Evolutionary conservation across 441 rosid species (phyloP).

Genomic region (Cnidoscolus chayamansa): DNA sequence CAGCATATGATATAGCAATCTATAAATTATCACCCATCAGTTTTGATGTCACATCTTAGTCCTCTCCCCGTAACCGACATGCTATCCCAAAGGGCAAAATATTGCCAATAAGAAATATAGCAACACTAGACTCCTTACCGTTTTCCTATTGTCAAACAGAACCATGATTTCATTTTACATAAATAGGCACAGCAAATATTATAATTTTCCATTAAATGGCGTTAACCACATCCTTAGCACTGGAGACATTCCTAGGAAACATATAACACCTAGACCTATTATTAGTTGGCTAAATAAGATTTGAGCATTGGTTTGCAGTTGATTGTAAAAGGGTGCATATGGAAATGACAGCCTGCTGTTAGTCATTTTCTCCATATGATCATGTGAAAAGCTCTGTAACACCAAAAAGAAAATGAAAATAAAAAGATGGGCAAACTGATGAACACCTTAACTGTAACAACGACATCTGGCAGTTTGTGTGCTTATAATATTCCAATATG

Average conservation of each 20-base stretch:
- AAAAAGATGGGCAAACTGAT: constrained; percentile 9
- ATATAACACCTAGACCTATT: constrained; percentile 8
- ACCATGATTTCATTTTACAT: not conserved
- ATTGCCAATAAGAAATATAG: not conserved
- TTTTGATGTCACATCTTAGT: not conserved
- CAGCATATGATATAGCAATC: not conserved
- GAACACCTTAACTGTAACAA: constrained; percentile 5
- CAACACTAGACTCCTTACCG: not conserved
- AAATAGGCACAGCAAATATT: not conserved
- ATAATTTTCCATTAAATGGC: not conserved
- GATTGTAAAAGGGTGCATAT: constrained; percentile 12
- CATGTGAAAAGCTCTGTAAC: not conserved
- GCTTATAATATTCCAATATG: constrained; percentile 7
- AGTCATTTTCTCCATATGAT: not conserved
- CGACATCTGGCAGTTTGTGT: not conserved
- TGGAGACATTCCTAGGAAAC: not conserved
- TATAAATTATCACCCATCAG: not conserved
- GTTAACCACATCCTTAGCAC: not conserved
- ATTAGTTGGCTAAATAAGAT: not conserved
- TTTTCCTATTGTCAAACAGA: not conserved
- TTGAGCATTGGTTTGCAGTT: not conserved
- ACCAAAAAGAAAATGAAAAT: not conserved
- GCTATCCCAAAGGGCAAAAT: not conserved
- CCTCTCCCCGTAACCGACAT: not conserved
- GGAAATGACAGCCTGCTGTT: constrained; percentile 15